Percentiles rank a stretch among this genome's conserved stretches.
Conservation (phyloP, 352 stramenopile species). For the Globisporangium nodosum region DNA sequence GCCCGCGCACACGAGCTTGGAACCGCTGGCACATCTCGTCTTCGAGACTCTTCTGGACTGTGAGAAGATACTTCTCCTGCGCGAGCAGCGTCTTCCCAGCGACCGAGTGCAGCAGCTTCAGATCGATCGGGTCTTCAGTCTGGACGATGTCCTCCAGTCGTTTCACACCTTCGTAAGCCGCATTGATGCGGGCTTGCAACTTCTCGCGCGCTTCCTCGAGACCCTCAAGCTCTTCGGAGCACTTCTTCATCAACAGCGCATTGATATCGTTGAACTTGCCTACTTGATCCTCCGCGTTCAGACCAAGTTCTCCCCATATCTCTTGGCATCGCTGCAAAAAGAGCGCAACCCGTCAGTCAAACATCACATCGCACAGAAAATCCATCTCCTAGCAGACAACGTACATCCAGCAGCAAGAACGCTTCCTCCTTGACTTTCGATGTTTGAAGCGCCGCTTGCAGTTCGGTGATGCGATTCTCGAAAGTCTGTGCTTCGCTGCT, state of each 20-base stretch:
- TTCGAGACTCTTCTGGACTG: constrained; percentile 20
- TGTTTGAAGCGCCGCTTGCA: constrained; percentile 32
- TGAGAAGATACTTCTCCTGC: constrained; percentile 44
- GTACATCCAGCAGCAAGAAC: constrained; percentile 51
- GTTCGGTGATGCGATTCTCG: constrained; percentile 17
- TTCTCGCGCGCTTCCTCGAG: constrained; percentile 43
- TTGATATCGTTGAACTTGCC: constrained; percentile 66
- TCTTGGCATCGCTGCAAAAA: constrained; percentile 51
- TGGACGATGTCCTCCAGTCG: constrained; percentile 39
- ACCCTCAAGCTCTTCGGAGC: constrained; percentile 51
- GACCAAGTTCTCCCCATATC: constrained; percentile 55
- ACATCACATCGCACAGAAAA: background rate
- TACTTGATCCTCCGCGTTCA: constrained; percentile 42
- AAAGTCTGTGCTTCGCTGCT: constrained; percentile 20
- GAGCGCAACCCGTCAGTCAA: background rate
- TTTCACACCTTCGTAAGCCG: constrained; percentile 30
- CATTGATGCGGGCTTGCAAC: constrained; percentile 38
- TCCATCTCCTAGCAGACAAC: constrained; percentile 3
- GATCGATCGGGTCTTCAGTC: constrained; percentile 28
- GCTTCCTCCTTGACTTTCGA: constrained; percentile 57
- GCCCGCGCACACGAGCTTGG: constrained; percentile 23
- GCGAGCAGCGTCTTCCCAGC: constrained; percentile 43
- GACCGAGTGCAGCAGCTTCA: constrained; percentile 25
- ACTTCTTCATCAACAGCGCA: constrained; percentile 44
- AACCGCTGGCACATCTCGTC: constrained; percentile 42